Percentiles rank a stretch among this genome's conserved stretches.
Evolutionary conservation across 148 eudicot species (phyloP).

Genomic region (Silene latifolia): DNA sequence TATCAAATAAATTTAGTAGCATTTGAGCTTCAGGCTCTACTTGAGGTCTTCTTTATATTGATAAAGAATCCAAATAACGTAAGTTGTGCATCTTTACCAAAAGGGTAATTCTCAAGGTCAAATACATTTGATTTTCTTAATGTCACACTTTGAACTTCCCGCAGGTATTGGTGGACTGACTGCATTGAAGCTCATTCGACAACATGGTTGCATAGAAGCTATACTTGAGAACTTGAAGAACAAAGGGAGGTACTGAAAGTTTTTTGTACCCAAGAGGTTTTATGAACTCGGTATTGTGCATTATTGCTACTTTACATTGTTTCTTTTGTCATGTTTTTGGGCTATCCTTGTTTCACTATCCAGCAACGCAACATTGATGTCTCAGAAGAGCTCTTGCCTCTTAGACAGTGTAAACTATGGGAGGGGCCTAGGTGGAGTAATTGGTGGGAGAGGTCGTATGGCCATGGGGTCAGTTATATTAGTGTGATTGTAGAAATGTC

Average conservation of each 20-base stretch:
- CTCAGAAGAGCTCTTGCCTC: not conserved
- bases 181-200: slow-evolving; percentile 92
- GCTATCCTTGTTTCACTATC: not conserved
- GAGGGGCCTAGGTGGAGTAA: not conserved
- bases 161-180: slow-evolving; percentile 90
- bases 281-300: not conserved
- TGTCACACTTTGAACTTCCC: not conserved
- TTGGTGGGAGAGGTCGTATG: not conserved
- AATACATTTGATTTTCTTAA: not conserved
- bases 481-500: not conserved
- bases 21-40: not conserved
- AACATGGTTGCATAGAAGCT: slow-evolving; percentile 87
- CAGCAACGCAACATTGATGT: not conserved
- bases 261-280: not conserved
- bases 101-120: not conserved
- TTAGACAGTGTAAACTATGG: not conserved
- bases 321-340: not conserved
- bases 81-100: not conserved
- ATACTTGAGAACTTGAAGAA: slow-evolving; percentile 81
- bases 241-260: slow-evolving; percentile 60
- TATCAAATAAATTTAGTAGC: too few relatives aligned
- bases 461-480: not conserved
- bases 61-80: not conserved
- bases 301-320: not conserved
- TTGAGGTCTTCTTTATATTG: not conserved